phyloP scores from a whole-genome alignment of 2,329 filamentous ascomycete genomes.

The Fusarium sulawesiense region DNA sequence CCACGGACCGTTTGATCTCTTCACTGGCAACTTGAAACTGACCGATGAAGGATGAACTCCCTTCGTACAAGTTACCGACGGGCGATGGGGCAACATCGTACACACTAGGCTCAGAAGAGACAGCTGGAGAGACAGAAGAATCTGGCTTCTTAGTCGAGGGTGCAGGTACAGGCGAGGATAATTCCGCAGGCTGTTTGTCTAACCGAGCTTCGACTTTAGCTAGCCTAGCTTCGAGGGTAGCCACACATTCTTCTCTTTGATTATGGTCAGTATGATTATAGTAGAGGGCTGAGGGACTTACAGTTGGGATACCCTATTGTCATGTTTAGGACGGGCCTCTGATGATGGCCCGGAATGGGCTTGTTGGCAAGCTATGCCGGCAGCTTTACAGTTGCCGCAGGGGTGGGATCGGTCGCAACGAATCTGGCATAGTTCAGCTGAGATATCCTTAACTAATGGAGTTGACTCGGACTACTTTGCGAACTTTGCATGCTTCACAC shows the following conservation, averaged over 20 bases:
- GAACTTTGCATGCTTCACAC: conserved; percentile 36
- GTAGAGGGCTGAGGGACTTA: neutral
- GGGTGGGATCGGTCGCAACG: conserved; percentile 31
- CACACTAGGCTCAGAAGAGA: conserved; percentile 5
- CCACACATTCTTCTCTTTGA: conserved; percentile 29
- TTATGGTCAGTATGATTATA: neutral
- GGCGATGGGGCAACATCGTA: conserved; percentile 1
- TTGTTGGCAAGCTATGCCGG: conserved; percentile 33
- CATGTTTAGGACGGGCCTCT: conserved; percentile 19
- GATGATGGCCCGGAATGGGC: conserved; percentile 3
- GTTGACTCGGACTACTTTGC: conserved; percentile 12
- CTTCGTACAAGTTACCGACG: conserved; percentile 19
- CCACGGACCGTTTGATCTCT: conserved; percentile 28
- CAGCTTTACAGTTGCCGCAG: conserved; percentile 27
- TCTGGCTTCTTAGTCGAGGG: neutral
- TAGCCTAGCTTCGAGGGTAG: conserved; percentile 16
- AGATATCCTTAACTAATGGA: neutral
- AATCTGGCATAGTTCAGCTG: conserved; percentile 5
- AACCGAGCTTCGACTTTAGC: conserved; percentile 25
- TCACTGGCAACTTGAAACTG: conserved; percentile 30
- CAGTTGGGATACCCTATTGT: conserved; percentile 29
- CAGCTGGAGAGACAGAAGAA: neutral
- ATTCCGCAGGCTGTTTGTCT: neutral
- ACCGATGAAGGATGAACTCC: conserved; percentile 34
- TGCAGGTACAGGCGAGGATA: neutral